Conservation (phyloP, 1,284 basidiomycete species). For the Boletus mariae region DNA sequence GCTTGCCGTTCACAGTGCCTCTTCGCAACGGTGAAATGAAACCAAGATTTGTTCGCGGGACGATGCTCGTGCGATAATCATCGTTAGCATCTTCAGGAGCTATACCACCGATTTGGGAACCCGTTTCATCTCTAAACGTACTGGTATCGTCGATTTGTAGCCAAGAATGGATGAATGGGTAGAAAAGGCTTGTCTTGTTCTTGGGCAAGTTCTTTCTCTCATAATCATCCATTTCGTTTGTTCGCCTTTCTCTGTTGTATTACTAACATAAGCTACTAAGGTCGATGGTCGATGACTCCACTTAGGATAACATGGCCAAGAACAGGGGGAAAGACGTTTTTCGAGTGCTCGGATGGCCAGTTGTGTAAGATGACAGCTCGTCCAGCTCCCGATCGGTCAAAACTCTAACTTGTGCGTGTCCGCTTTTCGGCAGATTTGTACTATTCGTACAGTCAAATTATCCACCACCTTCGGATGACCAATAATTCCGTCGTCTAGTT, state of each 20-base stretch:
- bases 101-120: constrained; percentile 1
- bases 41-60: constrained; percentile 67
- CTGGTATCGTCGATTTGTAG: background rate
- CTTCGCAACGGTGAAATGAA: constrained; percentile 68
- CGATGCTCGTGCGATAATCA: constrained; percentile 67
- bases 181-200: no score
- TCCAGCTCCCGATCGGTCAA: background rate
- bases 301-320: background rate
- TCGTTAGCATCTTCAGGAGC: constrained; percentile 6
- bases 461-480: background rate
- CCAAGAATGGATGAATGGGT: no score
- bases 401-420: background rate
- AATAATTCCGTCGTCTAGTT: background rate
- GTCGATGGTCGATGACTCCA: no score
- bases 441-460: background rate
- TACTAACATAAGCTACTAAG: no score
- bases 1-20: constrained; percentile 44
- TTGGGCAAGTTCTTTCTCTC: background rate
- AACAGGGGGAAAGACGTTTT: no score
- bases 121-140: no score
- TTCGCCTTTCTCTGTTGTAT: background rate
- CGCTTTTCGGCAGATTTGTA: background rate
- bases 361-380: no score
- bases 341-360: no score
- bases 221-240: background rate